These are phyloP conservation scores for Hyphopichia khmerensis DNA, from an alignment of 1,139 yeast genomes.

Conservation along the genomic window DNA sequence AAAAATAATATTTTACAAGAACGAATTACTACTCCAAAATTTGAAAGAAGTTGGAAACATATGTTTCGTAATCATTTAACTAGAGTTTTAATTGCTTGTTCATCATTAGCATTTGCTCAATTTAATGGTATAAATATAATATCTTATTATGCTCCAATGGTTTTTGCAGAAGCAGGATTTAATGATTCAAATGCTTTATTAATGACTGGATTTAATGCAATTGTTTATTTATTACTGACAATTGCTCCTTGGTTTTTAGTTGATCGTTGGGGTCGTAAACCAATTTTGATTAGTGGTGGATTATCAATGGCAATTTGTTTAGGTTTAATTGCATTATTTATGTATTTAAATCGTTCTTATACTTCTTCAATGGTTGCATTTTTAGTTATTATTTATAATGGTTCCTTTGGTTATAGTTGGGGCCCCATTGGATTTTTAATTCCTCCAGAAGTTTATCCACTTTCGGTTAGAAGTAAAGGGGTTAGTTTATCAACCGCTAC, in stretches of 20 bases:
- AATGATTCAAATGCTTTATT: conserved; percentile 47
- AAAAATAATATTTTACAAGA: conserved; percentile 71
- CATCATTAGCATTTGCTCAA: conserved; percentile 54
- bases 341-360: conserved; percentile 33
- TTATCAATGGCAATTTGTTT: conserved; percentile 47
- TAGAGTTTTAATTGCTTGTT: conserved; percentile 48
- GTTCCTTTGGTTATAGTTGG: conserved; percentile 56
- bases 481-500: conserved; percentile 54
- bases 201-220: conserved; percentile 54
- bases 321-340: conserved; percentile 37
- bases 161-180: conserved; percentile 54
- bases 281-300: conserved; percentile 51
- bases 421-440: conserved; percentile 58
- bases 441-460: conserved; percentile 55
- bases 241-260: conserved; percentile 57
- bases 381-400: conserved; percentile 50
- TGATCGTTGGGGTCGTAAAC: conserved; percentile 55
- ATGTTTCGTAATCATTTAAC: conserved; percentile 38
- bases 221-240: conserved; percentile 48
- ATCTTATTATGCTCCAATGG: conserved; percentile 56
- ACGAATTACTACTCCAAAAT: conserved; percentile 38
- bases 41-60: conserved; percentile 45
- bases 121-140: conserved; percentile 57
- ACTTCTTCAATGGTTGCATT: conserved; percentile 50
- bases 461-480: conserved; percentile 55